phyloP scores from a whole-genome alignment of 352 stramenopile genomes.

The Phytopythium oedochilum region DNA sequence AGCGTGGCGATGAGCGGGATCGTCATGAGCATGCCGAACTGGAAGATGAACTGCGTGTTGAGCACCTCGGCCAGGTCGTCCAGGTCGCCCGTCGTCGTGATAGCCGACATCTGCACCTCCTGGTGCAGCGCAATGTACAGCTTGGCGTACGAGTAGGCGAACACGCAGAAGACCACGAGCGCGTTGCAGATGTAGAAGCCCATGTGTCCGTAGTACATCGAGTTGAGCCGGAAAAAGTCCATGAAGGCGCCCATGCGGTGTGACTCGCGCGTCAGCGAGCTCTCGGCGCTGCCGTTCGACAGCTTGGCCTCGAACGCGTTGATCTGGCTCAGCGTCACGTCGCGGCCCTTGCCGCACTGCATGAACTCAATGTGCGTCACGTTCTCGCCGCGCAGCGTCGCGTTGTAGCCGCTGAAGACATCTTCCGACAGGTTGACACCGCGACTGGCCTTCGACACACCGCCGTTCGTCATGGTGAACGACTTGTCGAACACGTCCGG shows the following conservation, averaged over 20 bases:
- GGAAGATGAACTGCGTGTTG: slow-evolving; percentile 87
- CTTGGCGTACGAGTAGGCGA: slow-evolving; percentile 79
- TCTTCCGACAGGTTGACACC: slow-evolving; percentile 90
- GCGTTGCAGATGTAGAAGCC: slow-evolving; percentile 88
- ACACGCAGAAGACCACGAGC: slow-evolving; percentile 76
- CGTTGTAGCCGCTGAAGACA: slow-evolving; percentile 87
- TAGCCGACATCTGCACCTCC: slow-evolving; percentile 66
- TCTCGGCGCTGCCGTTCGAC: slow-evolving; percentile 76
- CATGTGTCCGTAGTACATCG: slow-evolving; percentile 89
- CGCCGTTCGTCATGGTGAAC: slow-evolving; percentile 82
- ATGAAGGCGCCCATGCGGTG: slow-evolving; percentile 80
- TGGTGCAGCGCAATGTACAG: slow-evolving; percentile 81
- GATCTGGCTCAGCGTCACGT: slow-evolving; percentile 87
- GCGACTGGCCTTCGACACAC: slow-evolving; percentile 82
- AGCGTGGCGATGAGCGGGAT: slow-evolving; percentile 81
- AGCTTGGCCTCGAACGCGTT: slow-evolving; percentile 87
- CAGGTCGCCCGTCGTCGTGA: slow-evolving; percentile 68
- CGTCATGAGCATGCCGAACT: slow-evolving; percentile 88
- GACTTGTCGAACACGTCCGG: slow-evolving; percentile 88
- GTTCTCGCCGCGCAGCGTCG: slow-evolving; percentile 63
- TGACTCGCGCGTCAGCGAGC: slow-evolving; percentile 71
- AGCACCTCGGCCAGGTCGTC: slow-evolving; percentile 73
- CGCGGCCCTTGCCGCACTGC: slow-evolving; percentile 84
- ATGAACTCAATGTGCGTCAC: slow-evolving; percentile 87
- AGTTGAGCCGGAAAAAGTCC: slow-evolving; percentile 89